Base-by-base conservation (phyloP, 805 yeast genomes). In the Sugiyamaella chiloensis region DNA sequence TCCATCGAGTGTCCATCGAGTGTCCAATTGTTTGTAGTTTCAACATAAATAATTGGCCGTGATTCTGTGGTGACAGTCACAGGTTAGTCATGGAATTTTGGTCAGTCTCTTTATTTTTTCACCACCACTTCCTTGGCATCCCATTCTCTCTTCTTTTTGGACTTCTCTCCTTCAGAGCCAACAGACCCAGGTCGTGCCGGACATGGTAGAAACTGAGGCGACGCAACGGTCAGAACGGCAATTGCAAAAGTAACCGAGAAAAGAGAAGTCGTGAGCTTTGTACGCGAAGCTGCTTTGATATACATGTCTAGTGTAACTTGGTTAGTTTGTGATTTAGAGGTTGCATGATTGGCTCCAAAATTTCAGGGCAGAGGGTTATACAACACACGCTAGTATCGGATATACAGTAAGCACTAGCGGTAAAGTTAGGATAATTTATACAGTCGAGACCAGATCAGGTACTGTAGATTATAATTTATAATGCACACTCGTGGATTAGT, bases 221-320 rank as follows among this genome's bases (percentile, higher is more conserved):
- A 69, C 0, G 81, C 78, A 47, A 80, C 83, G 12, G 83, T 81
- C 14, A 84, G 77, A 49, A 85, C 76, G 30, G 90, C 84, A 24
- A 85, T 79, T n/a, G 83, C 73, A 53, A 84, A 84, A 0, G 93
- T 84, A 16, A 88, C 79, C 20, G 83, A 78, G 65, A 85, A 85
- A 50, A 85, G 69, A 11, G 87, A 81, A 41, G 76, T 74, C 19
- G 88, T 82, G 44, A 84, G 68, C 52, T 69, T 69, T 47, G 72
- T 71, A 60, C 85, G 72, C 42, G 74, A 72, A 3, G 79, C 70
- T 8, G 87, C 86, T 65, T 71, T 79, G 51, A 80, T 69, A 58
- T 70, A 76, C 83, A 79, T 80, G 24, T 21, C 26, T 5, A 34
- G 21, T 5, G 21, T 14, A 34, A 42, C n/a, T 14, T 24, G 7